Evolutionary conservation across 495 filamentous ascomycete genomes (phyloP).

Genomic region (Daldinia caldariorum): DNA sequence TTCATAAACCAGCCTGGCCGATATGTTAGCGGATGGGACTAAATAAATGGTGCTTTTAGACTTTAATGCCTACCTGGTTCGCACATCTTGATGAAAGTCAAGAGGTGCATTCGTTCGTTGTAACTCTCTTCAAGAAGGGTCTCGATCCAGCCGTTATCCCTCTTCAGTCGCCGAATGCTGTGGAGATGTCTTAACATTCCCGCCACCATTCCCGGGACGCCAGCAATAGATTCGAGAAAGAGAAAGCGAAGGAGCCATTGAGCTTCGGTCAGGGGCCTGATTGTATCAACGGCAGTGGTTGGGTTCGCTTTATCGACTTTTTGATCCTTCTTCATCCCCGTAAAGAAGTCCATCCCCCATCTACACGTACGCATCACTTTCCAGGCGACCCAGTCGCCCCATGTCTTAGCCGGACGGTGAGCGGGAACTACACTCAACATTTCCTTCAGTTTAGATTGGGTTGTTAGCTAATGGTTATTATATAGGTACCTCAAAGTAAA

Average conservation of each 20-base stretch:
- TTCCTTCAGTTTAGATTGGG: slow-evolving; percentile 40
- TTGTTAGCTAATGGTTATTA: slow-evolving; percentile 22
- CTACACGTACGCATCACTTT: slow-evolving; percentile 53
- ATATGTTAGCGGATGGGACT: slow-evolving; percentile 68
- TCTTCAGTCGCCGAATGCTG: slow-evolving; percentile 81
- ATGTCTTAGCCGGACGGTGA: slow-evolving; percentile 51
- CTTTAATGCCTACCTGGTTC: slow-evolving; percentile 66
- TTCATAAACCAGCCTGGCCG: slow-evolving; percentile 82
- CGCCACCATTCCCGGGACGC: slow-evolving; percentile 95
- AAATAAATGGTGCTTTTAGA: slow-evolving; percentile 53
- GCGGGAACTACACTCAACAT: slow-evolving; percentile 55
- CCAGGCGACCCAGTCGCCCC: slow-evolving; percentile 59
- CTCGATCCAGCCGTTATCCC: slow-evolving; percentile 99
- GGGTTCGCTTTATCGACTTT: slow-evolving; percentile 59
- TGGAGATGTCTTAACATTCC: slow-evolving; percentile 91
- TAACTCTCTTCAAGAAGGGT: slow-evolving; percentile 92
- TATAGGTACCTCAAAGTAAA: background rate
- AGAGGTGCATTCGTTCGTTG: slow-evolving; percentile 96
- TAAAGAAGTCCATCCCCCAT: slow-evolving; percentile 60
- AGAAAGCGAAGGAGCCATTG: slow-evolving; percentile 79
- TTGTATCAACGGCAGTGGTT: slow-evolving; percentile 54
- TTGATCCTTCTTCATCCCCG: slow-evolving; percentile 55
- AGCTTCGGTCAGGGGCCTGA: slow-evolving; percentile 57
- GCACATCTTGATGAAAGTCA: slow-evolving; percentile 93
- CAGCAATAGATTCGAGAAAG: slow-evolving; percentile 94